phyloP scores from a whole-genome alignment of 2,329 filamentous ascomycete species.

The Trichophyton rubrum region DNA sequence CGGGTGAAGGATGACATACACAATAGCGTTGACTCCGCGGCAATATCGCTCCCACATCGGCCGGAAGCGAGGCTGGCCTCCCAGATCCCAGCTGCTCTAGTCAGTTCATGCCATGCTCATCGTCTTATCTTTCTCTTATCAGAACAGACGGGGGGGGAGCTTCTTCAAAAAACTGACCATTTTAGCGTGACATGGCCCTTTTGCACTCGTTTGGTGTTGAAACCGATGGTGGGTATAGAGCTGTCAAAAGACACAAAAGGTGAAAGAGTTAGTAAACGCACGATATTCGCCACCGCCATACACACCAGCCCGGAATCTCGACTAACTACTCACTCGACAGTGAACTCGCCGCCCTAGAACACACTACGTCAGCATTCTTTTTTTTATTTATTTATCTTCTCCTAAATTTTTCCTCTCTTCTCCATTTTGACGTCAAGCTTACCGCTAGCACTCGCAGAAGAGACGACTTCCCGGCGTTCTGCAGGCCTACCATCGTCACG shows the following conservation, averaged over 20 bases:
- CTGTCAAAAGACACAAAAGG: conserved; percentile 37
- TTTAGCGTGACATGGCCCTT: conserved; percentile 97
- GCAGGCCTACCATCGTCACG: conserved; percentile 95
- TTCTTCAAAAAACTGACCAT: conserved; percentile 44
- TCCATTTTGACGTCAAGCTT: conserved; percentile 34
- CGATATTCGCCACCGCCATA: background rate
- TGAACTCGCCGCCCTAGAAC: conserved; percentile 86
- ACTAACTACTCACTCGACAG: conserved; percentile 69
- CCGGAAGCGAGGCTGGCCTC: conserved; percentile 90
- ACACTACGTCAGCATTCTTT: background rate
- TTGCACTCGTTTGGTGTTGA: conserved; percentile 98
- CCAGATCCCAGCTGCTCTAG: conserved; percentile 71
- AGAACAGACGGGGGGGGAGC: background rate
- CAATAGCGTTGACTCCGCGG: conserved; percentile 90
- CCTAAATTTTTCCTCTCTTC: no score
- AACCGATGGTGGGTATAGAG: conserved; percentile 95
- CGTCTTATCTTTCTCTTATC: background rate
- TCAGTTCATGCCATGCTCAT: conserved; percentile 17
- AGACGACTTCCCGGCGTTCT: conserved; percentile 97
- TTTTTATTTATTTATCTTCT: no score
- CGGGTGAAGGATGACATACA: conserved; percentile 36
- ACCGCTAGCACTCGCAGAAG: conserved; percentile 87
- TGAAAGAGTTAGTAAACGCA: background rate
- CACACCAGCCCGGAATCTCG: no score
- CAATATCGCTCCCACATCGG: conserved; percentile 99